Evolutionary conservation across 345 rosid species (phyloP), one percentile per base, ranked within the genome.

Genomic region (Pistacia integerrima): DNA sequence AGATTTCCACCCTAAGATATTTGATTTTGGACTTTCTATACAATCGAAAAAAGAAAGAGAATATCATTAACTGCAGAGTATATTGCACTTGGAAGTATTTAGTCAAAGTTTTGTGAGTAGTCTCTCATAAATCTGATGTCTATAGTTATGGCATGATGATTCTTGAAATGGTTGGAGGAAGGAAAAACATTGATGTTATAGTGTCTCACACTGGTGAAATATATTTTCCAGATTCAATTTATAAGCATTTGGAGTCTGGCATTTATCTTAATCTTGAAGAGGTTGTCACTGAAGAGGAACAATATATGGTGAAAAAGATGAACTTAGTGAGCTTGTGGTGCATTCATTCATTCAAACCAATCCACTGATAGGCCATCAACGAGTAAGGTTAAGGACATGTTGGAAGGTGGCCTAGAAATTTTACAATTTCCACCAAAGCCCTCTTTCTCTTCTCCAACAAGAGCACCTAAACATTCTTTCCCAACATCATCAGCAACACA

Each of bases 21-120:
- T 85, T 0, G 92, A 89, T 62, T 89, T 89, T 12, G 88, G 92
- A 1, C 90, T 89, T 11, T 82, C 92, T 10, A 89, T 85, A 67
- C 74, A 81, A 5, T 84, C 88, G 22, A 61, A 54, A 49, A 77
- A 75, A 51, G 87, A 78, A 7, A 85, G 87, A 78, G 6, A 85
- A 87, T 46, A 48, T 76, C 8, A 22, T 87, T 8, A 14, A 87
- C 89, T 0, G 20, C 66, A 2, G 90, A 87, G 0, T 89, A 87
- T 63, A 87, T 85, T 61, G 90, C 92, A 55, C 88, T 86, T 0
- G 84, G n/a, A 86, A 54, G 66, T 88, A 44, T 64, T 78, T 18
- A 74, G 78, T 30, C 76, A 85, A 70, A 41, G 71, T 55, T 76
- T 82, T 4, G 89, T 25, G 89, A n/a, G 30, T 48, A 33, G 85